Conservation (phyloP, 2,329 filamentous ascomycete species). For the Cordyceps cateniannulata region DNA sequence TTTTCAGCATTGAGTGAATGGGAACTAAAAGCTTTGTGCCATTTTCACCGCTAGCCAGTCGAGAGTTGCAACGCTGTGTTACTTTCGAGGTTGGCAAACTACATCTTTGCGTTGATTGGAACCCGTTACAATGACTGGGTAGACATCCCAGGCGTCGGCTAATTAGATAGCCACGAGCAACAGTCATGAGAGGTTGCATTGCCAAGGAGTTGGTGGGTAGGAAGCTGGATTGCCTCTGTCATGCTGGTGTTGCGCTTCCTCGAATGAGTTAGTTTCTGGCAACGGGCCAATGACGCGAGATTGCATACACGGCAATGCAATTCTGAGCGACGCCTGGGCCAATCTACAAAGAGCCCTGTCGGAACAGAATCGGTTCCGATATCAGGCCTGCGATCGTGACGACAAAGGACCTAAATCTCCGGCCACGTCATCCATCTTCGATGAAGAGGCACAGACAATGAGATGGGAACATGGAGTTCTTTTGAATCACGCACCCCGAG, state of each 20-base stretch:
- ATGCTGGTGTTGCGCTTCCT: not conserved
- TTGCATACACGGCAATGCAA: not conserved
- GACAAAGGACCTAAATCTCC: not conserved
- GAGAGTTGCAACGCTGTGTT: no score
- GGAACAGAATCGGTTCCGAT: not conserved
- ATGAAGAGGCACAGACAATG: not conserved
- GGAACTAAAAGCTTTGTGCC: no score
- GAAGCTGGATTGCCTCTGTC: not conserved
- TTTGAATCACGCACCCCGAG: not conserved
- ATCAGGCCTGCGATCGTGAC: not conserved
- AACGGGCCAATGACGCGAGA: not conserved
- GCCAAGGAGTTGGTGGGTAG: not conserved
- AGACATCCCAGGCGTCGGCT: not conserved
- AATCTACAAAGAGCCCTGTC: not conserved
- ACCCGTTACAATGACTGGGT: not conserved
- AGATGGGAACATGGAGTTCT: not conserved
- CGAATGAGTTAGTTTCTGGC: no score
- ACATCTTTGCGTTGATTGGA: no score
- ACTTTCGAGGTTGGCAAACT: no score
- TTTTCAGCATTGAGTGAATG: no score
- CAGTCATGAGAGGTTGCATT: not conserved
- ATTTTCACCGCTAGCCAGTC: no score
- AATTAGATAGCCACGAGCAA: not conserved
- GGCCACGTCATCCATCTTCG: not conserved
- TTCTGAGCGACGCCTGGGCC: not conserved